Evolutionary conservation across 805 yeast species (phyloP).

Genomic region (Metschnikowia chrysomelidarum): DNA sequence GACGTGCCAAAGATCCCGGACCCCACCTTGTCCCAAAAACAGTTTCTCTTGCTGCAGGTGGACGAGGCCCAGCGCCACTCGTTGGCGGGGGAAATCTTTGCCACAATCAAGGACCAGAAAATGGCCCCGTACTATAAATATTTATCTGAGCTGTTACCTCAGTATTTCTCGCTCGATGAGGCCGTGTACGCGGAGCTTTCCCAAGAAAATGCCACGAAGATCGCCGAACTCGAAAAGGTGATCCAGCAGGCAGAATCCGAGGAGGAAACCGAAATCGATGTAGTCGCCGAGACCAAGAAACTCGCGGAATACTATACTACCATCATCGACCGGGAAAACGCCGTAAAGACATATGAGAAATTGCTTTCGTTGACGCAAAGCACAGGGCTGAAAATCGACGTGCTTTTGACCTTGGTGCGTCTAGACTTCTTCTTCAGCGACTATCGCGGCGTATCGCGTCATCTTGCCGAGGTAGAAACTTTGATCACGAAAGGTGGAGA

Average conservation of each 20-base stretch:
- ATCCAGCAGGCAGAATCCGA: constrained; percentile 56
- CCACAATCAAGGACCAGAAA: constrained; percentile 54
- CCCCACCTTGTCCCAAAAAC: constrained; percentile 74
- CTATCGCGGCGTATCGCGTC: constrained; percentile 62
- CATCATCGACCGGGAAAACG: constrained; percentile 78
- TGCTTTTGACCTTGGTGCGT: constrained; percentile 76
- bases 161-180: constrained; percentile 57
- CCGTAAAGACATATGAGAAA: constrained; percentile 62
- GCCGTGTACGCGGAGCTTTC: constrained; percentile 49
- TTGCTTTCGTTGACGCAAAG: constrained; percentile 80
- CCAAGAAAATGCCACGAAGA: constrained; percentile 53
- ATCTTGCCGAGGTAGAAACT: constrained; percentile 67
- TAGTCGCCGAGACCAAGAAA: constrained; percentile 69
- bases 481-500: constrained; percentile 97
- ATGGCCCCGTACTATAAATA: constrained; percentile 84
- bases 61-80: constrained; percentile 39
- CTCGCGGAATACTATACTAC: constrained; percentile 86
- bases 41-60: constrained; percentile 52
- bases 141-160: constrained; percentile 39
- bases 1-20: constrained; percentile 71
- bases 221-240: constrained; percentile 52
- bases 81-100: constrained; percentile 44
- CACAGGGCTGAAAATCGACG: constrained; percentile 88
- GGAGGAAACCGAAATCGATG: constrained; percentile 85
- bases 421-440: constrained; percentile 89